Conservation (phyloP, 495 filamentous ascomycete species). For the Aspergillus mulundensis region DNA sequence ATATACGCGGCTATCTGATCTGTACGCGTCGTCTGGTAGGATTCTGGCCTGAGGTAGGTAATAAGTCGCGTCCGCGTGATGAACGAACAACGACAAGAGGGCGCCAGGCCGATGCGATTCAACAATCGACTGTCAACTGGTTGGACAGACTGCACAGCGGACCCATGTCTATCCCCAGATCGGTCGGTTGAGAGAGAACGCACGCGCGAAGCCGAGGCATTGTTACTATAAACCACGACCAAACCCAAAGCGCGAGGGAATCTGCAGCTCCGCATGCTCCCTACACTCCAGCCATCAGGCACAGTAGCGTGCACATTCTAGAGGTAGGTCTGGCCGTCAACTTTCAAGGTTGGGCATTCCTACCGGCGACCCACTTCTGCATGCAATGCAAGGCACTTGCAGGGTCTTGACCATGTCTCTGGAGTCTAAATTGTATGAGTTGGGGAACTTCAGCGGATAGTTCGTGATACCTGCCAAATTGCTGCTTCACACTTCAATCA, state of each 20-base stretch:
- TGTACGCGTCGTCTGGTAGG: background rate
- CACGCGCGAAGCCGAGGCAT: background rate
- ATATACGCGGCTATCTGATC: too few species aligned
- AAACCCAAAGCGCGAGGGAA: background rate
- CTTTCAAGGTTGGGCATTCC: background rate
- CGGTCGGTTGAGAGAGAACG: background rate
- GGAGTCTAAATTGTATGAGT: too few species aligned
- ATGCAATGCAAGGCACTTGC: background rate
- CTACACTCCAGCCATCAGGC: conserved; percentile 3
- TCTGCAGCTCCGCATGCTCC: background rate
- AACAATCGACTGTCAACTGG: background rate
- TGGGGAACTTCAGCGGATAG: too few species aligned
- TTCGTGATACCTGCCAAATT: too few species aligned
- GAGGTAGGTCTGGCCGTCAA: background rate
- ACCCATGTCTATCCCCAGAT: conserved; percentile 1
- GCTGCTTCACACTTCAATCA: too few species aligned
- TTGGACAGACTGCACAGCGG: background rate
- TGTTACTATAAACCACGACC: background rate
- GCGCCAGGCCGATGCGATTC: background rate
- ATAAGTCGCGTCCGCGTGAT: background rate
- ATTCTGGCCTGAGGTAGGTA: background rate
- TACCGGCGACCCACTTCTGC: background rate
- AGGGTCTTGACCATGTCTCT: background rate
- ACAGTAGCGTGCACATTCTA: background rate
- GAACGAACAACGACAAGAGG: background rate